Evolutionary conservation across 2,329 filamentous ascomycete species (phyloP).

Genomic region (Nannizziopsis barbatae): DNA sequence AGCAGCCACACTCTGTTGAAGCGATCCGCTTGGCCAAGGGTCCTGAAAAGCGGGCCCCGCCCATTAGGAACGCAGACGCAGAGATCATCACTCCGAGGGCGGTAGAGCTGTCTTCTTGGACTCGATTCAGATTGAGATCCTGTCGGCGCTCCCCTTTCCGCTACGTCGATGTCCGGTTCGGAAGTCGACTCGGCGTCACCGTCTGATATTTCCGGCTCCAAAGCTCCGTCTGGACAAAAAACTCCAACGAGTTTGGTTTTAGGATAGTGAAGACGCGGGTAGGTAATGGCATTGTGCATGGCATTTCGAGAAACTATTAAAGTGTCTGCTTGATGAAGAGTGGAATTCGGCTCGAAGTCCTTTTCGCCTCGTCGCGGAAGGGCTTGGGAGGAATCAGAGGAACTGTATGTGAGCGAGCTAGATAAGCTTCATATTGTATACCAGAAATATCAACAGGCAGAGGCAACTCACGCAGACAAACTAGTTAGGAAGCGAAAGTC

Average conservation of each 20-base stretch:
- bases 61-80: constrained; percentile 58
- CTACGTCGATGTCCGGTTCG: constrained; percentile 16
- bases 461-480: constrained; percentile 39
- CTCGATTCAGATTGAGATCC: background rate
- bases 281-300: constrained; percentile 77
- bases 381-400: constrained; percentile 30
- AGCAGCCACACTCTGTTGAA: constrained; percentile 66
- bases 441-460: background rate
- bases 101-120: constrained; percentile 9
- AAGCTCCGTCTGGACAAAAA: constrained; percentile 56
- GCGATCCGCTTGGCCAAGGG: constrained; percentile 60
- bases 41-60: constrained; percentile 61
- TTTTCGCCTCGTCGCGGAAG: constrained; percentile 89
- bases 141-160: constrained; percentile 8
- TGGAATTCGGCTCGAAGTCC: constrained; percentile 91
- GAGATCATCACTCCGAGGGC: constrained; percentile 21
- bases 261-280: constrained; percentile 61
- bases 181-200: constrained; percentile 12
- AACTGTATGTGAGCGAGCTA: constrained; percentile 16
- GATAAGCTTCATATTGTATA: background rate
- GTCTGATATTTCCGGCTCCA: constrained; percentile 4
- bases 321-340: constrained; percentile 62
- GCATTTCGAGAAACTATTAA: constrained; percentile 73
- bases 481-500: constrained; percentile 68
- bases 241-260: constrained; percentile 57